A percentile compares a stretch with the other conserved stretches of the same genome.
Conservation (phyloP, 1,284 basidiomycete genomes). For the Apiotrichum sp. region DNA sequence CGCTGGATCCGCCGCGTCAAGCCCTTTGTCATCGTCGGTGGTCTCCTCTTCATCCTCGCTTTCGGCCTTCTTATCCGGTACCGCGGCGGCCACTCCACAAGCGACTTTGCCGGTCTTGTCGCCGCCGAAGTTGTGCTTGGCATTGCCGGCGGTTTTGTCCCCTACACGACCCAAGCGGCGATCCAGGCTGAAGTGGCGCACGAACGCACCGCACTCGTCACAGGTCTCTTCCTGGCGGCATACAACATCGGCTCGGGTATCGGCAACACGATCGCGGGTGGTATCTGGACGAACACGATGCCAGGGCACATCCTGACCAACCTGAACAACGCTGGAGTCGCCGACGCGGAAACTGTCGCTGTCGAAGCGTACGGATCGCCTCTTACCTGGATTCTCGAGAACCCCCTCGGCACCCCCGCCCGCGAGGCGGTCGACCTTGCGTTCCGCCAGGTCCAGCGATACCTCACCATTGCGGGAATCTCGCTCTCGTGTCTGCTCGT, state of each 20-base stretch:
- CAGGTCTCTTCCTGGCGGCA: constrained; percentile 44
- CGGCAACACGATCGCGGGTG: constrained; percentile 46
- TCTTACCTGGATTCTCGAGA: constrained; percentile 27
- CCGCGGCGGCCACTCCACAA: constrained; percentile 37
- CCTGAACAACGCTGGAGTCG: constrained; percentile 1
- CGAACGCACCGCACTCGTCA: constrained; percentile 46
- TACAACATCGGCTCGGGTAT: constrained; percentile 43
- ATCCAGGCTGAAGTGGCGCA: constrained; percentile 46
- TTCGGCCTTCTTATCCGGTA: constrained; percentile 48
- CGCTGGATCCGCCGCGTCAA: constrained; percentile 45
- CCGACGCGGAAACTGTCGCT: constrained; percentile 5
- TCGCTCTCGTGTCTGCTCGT: no score
- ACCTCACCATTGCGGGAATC: no score
- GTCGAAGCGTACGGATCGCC: constrained; percentile 31
- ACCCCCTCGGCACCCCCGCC: constrained; percentile 38
- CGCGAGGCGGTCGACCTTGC: constrained; percentile 30
- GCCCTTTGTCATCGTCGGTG: constrained; percentile 43
- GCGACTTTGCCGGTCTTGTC: constrained; percentile 38
- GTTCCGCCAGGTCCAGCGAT: constrained; percentile 19
- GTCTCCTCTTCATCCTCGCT: constrained; percentile 28
- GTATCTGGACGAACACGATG: constrained; percentile 40
- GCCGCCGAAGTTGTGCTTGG: constrained; percentile 48
- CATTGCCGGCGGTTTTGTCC: constrained; percentile 44
- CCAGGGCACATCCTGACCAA: constrained; percentile 17
- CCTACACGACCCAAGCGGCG: constrained; percentile 46